These are phyloP conservation scores for Talaromyces sp. DNA, from an alignment of 2,329 filamentous ascomycete genomes.

Conservation along the genomic window DNA sequence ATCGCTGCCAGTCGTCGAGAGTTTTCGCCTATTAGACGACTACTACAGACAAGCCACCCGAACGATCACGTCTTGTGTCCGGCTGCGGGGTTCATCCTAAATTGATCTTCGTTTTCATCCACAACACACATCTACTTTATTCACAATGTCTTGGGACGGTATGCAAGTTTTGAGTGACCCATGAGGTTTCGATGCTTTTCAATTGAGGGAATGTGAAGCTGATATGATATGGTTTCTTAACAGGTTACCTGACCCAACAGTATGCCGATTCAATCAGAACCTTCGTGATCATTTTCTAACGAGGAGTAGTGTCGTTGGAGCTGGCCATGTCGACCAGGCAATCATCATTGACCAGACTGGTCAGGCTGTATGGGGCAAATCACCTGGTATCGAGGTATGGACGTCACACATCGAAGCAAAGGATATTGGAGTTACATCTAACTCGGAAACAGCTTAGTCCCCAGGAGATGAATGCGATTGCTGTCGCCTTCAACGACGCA, in stretches of 20 bases:
- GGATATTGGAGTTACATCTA: neutral
- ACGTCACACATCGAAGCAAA: neutral
- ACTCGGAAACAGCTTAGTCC: slow-evolving; percentile 41
- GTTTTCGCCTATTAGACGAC: neutral
- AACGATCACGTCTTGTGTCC: neutral
- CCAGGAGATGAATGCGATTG: slow-evolving; percentile 52
- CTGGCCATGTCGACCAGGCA: slow-evolving; percentile 61
- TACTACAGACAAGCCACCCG: neutral
- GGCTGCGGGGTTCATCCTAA: neutral
- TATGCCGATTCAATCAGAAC: slow-evolving; percentile 6
- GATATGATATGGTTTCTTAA: neutral
- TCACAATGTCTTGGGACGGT: slow-evolving; percentile 53
- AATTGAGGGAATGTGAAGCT: neutral
- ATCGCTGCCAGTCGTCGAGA: neutral
- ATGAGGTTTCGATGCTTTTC: neutral
- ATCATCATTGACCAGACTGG: slow-evolving; percentile 78
- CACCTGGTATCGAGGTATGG: slow-evolving; percentile 66
- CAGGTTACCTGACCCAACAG: slow-evolving; percentile 7
- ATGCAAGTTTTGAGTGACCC: slow-evolving; percentile 19
- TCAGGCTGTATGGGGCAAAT: slow-evolving; percentile 72
- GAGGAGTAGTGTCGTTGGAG: neutral
- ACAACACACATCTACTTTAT: neutral
- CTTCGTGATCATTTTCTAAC: neutral
- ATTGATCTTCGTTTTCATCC: neutral
- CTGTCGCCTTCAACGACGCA: slow-evolving; percentile 46